Base-by-base conservation (phyloP, 129 eudicot genomes). In the Heracleum sosnowskyi region DNA sequence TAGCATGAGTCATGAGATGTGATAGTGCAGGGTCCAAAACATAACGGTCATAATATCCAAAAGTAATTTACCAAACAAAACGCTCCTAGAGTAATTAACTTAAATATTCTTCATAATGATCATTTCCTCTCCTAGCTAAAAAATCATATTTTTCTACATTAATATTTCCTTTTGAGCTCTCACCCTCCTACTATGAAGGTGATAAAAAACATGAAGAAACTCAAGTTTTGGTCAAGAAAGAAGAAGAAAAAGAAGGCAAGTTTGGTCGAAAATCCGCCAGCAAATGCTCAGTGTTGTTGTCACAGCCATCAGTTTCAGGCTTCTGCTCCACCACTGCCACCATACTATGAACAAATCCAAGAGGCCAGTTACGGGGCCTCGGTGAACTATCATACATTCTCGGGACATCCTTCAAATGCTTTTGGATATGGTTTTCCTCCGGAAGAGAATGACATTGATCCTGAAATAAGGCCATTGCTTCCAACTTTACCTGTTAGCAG, bases 201-300 rank as follows among this genome's bases (percentile, higher is more conserved):
- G 79, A 82, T 81, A 40, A 88, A 88, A n/a, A 81, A 77, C 85
- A 81, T 88, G 82, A 92, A 85, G 86, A 84, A 79, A 71, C 96
- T 92, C 77, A 90, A 92, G 69, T 86, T 90, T 80, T 92, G 96
- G 96, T 86, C 91, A 79, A 83, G 69, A 79, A 85, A 83, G 79
- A 86, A 88, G 80, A 92, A 86, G 80, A 92, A 86, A 69, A 40
- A 72, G 34, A 45, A 11, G 36, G 1, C 13, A 5, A n/a, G 44
- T 72, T 72, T 72, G 51, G 17, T 12, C 20, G 76, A 72, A 72
- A 72, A 39, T 24, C 55, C 34, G 0, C 24, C 51, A n/a, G 16
- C 36, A 72, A 26, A 72, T 13, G 45, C 10, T 3, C 55, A n/a
- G 33, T 74, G 79, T 60, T 79, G 64, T 83, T 80, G 63, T 79